Evolutionary conservation across 306 rosid genomes (phyloP).

Genomic region (barrel medic (Medicago truncatula)): DNA sequence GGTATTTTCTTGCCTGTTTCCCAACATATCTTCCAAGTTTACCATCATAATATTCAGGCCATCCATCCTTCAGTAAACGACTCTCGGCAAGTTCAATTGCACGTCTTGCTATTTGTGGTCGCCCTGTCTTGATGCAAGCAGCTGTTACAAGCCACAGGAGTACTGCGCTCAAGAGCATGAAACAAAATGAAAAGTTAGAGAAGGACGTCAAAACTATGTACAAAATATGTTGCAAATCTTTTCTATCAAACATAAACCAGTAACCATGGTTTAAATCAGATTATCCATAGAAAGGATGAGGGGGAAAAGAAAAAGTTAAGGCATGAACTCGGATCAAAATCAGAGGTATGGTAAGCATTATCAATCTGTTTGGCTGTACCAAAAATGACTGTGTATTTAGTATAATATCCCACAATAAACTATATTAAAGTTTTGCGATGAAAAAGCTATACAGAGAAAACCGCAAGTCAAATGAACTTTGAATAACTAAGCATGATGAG

Average conservation of each 20-base stretch:
- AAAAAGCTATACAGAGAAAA: constrained; percentile 19
- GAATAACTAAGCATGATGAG: constrained; percentile 17
- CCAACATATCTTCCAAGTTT: constrained; percentile 84
- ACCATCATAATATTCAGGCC: constrained; percentile 96
- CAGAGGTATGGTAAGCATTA: not conserved
- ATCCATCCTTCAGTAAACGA: constrained; percentile 81
- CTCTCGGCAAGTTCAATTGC: constrained; percentile 91
- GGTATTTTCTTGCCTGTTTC: constrained; percentile 89
- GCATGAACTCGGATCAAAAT: not conserved
- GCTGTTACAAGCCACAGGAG: constrained; percentile 89
- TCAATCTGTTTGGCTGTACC: constrained; percentile 1
- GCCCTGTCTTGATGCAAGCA: constrained; percentile 87
- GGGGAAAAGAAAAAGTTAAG: not conserved
- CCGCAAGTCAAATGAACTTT: constrained; percentile 27
- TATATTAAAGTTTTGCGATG: not conserved
- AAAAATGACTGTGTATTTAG: not conserved
- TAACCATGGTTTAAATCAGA: constrained; percentile 13
- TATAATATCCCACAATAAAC: constrained; percentile 3
- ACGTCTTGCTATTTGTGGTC: constrained; percentile 86
- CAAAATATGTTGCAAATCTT: not conserved
- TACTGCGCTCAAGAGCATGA: constrained; percentile 58
- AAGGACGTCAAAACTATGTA: too few species aligned
- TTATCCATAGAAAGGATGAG: constrained; percentile 6
- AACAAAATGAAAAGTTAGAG: constrained; percentile 3
- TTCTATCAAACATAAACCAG: constrained; percentile 9